phyloP scores from a whole-genome alignment of 139 green algal genomes.

The Gonium pectorale region DNA sequence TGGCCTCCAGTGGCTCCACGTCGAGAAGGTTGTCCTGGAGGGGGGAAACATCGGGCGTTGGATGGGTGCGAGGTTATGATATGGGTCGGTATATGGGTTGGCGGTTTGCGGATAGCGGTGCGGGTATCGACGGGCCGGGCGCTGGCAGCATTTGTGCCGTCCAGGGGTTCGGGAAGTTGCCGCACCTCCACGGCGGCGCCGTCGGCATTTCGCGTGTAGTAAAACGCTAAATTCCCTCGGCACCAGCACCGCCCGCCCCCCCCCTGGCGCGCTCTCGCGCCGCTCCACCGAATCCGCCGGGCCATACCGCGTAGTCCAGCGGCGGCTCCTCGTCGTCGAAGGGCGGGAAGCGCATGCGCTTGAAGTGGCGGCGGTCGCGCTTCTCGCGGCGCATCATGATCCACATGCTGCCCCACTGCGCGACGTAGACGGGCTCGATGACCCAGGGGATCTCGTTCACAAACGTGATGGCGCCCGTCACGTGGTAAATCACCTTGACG shows the following conservation, averaged over 20 bases:
- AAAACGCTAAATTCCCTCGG: no score
- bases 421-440: conserved; percentile 97
- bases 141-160: no score
- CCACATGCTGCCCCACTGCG: conserved; percentile 99
- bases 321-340: conserved; percentile 99
- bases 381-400: conserved; percentile 99
- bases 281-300: no score
- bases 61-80: neutral
- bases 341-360: conserved; percentile 99
- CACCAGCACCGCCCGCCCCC: no score
- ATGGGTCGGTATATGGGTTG: neutral
- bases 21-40: conserved; percentile 65
- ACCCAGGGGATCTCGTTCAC: conserved; percentile 98
- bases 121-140: no score
- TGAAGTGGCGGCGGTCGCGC: conserved; percentile 98
- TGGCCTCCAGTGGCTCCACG: conserved; percentile 97
- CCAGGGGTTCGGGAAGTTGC: no score
- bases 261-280: no score
- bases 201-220: no score
- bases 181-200: no score
- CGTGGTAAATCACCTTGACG: conserved; percentile 98
- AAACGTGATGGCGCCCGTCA: conserved; percentile 99
- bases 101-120: no score
- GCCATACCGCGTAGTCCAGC: conserved; percentile 98
- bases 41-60: neutral